These are phyloP conservation scores for Phytophthora pseudosyringae DNA, from an alignment of 352 stramenopile genomes.

Conservation along the genomic window DNA sequence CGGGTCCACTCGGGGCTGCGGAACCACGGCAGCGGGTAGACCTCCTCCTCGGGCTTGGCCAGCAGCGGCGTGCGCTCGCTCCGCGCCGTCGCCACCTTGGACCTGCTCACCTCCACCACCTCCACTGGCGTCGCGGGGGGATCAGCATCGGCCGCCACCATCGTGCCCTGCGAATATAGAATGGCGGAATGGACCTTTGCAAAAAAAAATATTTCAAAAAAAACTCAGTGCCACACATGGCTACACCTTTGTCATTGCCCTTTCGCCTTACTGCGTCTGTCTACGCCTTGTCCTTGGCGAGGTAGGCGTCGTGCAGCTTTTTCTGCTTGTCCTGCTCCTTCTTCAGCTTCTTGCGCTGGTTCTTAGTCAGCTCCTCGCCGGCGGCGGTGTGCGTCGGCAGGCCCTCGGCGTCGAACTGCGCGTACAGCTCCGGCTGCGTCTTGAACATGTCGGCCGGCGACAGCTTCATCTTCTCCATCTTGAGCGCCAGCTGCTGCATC, in stretches of 20 bases:
- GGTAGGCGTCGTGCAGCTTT: constrained; percentile 78
- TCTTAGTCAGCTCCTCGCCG: constrained; percentile 77
- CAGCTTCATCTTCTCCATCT: constrained; percentile 94
- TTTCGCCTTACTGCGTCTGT: too few relatives aligned
- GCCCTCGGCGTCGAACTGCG: constrained; percentile 70
- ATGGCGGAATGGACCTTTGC: not conserved
- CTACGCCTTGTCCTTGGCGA: constrained; percentile 44
- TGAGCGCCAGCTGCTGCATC: constrained; percentile 85
- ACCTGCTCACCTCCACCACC: constrained; percentile 22
- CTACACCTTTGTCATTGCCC: constrained; percentile 7
- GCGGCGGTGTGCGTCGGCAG: constrained; percentile 78
- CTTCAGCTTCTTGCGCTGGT: constrained; percentile 87
- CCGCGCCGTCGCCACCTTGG: constrained; percentile 32
- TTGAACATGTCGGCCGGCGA: constrained; percentile 86
- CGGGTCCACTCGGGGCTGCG: constrained; percentile 67
- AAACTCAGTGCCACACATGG: constrained; percentile 5
- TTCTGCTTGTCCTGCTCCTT: constrained; percentile 91
- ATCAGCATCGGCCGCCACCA: constrained; percentile 37
- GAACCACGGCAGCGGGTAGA: constrained; percentile 84
- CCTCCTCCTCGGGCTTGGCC: constrained; percentile 60
- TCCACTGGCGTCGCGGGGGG: constrained; percentile 2
- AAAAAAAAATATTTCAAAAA: too few relatives aligned
- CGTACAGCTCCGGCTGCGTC: constrained; percentile 70
- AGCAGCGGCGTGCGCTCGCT: constrained; percentile 57
- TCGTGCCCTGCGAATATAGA: constrained; percentile 7